A percentile compares a stretch with the other conserved stretches of the same genome.
phyloP scores from a whole-genome alignment of 2,329 filamentous ascomycete species.

The Colletotrichum orchidophilum region DNA sequence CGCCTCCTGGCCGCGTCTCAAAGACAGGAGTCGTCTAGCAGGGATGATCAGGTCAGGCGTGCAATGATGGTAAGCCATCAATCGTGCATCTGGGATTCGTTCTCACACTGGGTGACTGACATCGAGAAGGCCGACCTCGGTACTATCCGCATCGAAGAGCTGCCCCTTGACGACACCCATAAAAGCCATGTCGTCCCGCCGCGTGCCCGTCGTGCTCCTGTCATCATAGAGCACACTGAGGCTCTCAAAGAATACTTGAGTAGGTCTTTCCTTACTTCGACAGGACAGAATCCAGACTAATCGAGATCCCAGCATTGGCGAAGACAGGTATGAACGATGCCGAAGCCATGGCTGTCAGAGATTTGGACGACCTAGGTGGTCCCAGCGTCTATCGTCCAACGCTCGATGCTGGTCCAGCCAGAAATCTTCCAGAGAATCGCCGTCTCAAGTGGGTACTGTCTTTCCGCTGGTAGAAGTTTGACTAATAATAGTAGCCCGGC shows the following conservation, averaged over 20 bases:
- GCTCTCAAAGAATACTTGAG: conserved; percentile 13
- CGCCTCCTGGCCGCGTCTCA: not conserved
- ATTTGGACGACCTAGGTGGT: conserved; percentile 37
- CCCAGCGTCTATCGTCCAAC: not conserved
- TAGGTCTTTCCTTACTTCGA: not conserved
- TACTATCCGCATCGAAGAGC: conserved; percentile 36
- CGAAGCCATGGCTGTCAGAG: conserved; percentile 40
- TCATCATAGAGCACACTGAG: not conserved
- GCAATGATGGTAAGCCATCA: conserved; percentile 21
- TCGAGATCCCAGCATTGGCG: conserved; percentile 34
- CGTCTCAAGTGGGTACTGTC: not conserved
- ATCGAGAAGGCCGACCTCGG: conserved; percentile 42
- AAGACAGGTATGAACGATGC: conserved; percentile 41
- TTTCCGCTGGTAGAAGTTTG: not conserved
- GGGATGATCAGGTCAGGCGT: not conserved
- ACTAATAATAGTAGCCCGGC: not conserved
- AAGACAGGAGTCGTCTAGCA: not conserved
- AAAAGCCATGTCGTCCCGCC: not conserved
- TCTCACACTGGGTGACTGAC: not conserved
- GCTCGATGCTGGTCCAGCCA: not conserved
- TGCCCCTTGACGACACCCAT: conserved; percentile 38
- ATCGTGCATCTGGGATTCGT: not conserved
- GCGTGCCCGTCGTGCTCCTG: conserved; percentile 3
- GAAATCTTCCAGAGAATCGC: not conserved
- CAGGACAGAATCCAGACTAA: not conserved